These are phyloP conservation scores for Nakazawaea populi DNA, from an alignment of 805 yeast species.

Conservation along the genomic window DNA sequence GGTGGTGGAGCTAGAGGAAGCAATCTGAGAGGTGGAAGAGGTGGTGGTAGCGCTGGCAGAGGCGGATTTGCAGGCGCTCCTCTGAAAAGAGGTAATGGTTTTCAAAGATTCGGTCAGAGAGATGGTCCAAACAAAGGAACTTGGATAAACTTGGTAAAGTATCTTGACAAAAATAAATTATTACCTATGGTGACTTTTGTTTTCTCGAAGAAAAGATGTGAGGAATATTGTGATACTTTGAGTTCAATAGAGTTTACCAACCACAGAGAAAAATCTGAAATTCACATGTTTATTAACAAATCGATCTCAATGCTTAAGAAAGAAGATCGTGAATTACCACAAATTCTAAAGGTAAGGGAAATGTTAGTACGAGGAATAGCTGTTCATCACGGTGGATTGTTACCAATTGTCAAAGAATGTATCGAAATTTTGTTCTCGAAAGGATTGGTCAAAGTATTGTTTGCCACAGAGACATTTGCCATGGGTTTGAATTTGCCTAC, in stretches of 20 bases:
- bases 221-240: conserved; percentile 82
- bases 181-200: conserved; percentile 92
- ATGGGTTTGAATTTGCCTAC: conserved; percentile 98
- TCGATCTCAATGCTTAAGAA: conserved; percentile 82
- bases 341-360: conserved; percentile 76
- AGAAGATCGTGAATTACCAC: conserved; percentile 93
- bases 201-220: conserved; percentile 89
- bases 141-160: conserved; percentile 70
- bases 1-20: conserved; percentile 30
- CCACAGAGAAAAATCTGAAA: conserved; percentile 82
- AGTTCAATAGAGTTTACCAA: conserved; percentile 72
- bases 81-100: neutral
- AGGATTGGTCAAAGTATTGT: conserved; percentile 80
- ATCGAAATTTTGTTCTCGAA: conserved; percentile 89
- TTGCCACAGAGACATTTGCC: conserved; percentile 98
- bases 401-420: conserved; percentile 90
- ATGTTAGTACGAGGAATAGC: conserved; percentile 88
- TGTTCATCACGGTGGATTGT: conserved; percentile 90
- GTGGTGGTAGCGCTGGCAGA: conserved; percentile 15
- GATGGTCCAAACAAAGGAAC: conserved; percentile 76
- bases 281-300: conserved; percentile 87
- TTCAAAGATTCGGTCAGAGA: conserved; percentile 29
- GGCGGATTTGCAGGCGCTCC: conserved; percentile 10
- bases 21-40: conserved; percentile 23
- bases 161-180: conserved; percentile 58